Evolutionary conservation across 1,284 basidiomycete species (phyloP).

Genomic region (Sanguinoderma infundibulare): DNA sequence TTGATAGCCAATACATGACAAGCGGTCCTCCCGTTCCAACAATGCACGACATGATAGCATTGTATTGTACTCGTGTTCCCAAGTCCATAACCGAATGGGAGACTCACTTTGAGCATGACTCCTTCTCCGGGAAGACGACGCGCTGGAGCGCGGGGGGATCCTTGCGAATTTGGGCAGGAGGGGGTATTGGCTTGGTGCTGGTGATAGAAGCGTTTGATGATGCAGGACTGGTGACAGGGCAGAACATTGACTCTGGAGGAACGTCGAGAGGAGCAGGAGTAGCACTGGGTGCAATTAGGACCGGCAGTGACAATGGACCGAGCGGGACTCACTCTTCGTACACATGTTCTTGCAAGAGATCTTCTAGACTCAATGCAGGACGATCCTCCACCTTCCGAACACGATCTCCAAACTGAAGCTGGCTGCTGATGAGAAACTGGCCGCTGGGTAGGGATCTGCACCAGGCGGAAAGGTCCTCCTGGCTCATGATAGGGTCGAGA

Average conservation of each 20-base stretch:
- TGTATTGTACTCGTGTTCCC: too few relatives aligned
- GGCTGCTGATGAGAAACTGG: slow-evolving; percentile 37
- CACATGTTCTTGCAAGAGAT: slow-evolving; percentile 70
- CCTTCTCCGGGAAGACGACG: slow-evolving; percentile 70
- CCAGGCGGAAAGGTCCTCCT: slow-evolving; percentile 63
- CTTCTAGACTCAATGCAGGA: slow-evolving; percentile 65
- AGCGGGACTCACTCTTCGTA: slow-evolving; percentile 67
- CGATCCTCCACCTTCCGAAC: slow-evolving; percentile 44
- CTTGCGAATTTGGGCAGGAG: slow-evolving; percentile 57
- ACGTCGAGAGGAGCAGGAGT: slow-evolving; percentile 16
- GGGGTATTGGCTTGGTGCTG: slow-evolving; percentile 59
- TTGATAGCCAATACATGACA: too few relatives aligned
- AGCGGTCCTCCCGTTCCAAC: too few relatives aligned
- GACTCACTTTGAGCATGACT: slow-evolving; percentile 74
- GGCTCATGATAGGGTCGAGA: slow-evolving; percentile 50
- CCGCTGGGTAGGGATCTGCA: slow-evolving; percentile 51
- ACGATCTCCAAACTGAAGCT: slow-evolving; percentile 26
- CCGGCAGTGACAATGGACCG: slow-evolving; percentile 18
- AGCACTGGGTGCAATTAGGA: slow-evolving; percentile 17
- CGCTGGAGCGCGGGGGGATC: slow-evolving; percentile 52
- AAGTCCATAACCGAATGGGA: neutral
- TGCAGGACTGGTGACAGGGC: slow-evolving; percentile 19
- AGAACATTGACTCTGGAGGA: slow-evolving; percentile 20
- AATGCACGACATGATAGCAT: neutral
- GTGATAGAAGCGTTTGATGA: slow-evolving; percentile 22